Evolutionary conservation across 441 rosid species (phyloP).

Genomic region (Croton laevigatus): DNA sequence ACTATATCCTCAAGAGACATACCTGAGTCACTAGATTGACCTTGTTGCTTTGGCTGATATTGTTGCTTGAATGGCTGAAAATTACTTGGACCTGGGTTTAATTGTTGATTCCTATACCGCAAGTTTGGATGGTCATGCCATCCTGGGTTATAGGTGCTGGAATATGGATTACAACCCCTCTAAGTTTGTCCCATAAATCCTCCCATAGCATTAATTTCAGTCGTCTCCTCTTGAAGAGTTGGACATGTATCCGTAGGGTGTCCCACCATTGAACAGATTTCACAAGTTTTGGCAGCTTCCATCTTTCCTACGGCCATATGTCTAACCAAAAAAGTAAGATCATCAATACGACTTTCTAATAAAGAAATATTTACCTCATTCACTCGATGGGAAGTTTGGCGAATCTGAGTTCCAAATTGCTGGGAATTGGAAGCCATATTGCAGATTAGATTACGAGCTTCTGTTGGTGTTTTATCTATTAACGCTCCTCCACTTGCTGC

Average conservation of each 20-base stretch:
- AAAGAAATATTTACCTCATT: not conserved
- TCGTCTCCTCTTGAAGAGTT: not conserved
- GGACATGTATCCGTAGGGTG: not conserved
- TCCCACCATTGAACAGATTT: not conserved
- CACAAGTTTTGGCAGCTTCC: not conserved
- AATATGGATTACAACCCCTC: not conserved
- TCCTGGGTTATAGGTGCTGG: not conserved
- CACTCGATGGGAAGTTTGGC: not conserved
- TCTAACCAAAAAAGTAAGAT: not conserved
- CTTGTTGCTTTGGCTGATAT: not conserved
- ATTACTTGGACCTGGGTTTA: too few species aligned
- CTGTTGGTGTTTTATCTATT: not conserved
- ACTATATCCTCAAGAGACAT: not conserved
- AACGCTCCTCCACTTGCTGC: not conserved
- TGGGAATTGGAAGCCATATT: too few species aligned
- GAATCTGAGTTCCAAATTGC: not conserved
- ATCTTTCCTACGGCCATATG: not conserved
- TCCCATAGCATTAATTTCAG: not conserved
- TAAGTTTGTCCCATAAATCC: not conserved
- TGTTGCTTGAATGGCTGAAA: too few species aligned
- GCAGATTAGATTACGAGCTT: not conserved
- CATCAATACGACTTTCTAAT: not conserved
- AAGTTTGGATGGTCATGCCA: not conserved
- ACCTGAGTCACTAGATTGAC: not conserved
- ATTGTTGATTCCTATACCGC: not conserved